Conservation (phyloP, 2,329 filamentous ascomycete genomes). For the Proliferodiscus dingleyae region DNA sequence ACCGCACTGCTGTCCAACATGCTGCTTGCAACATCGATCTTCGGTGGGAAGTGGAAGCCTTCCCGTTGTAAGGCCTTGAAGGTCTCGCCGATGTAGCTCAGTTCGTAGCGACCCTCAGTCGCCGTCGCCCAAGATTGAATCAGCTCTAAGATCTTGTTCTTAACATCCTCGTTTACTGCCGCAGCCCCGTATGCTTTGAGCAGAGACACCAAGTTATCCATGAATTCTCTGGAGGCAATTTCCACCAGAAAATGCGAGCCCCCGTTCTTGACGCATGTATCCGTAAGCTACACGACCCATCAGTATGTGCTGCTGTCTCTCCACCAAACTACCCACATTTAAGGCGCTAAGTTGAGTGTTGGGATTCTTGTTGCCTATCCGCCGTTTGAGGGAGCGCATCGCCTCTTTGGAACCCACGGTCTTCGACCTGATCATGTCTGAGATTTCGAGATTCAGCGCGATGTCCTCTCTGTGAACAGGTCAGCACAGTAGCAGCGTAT, state of each 20-base stretch:
- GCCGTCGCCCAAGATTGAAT: slow-evolving; percentile 92
- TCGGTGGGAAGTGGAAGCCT: slow-evolving; percentile 85
- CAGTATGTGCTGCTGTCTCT: slow-evolving; percentile 26
- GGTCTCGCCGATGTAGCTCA: slow-evolving; percentile 82
- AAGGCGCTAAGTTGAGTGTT: slow-evolving; percentile 95
- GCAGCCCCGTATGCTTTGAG: slow-evolving; percentile 72
- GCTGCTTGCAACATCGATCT: slow-evolving; percentile 80
- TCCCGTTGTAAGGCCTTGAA: slow-evolving; percentile 79
- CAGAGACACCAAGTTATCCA: slow-evolving; percentile 92
- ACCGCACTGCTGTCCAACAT: slow-evolving; percentile 97
- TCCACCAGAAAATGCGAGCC: slow-evolving; percentile 91
- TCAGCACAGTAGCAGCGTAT: slow-evolving; percentile 20
- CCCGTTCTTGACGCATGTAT: slow-evolving; percentile 98
- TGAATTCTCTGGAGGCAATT: slow-evolving; percentile 94
- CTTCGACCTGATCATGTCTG: slow-evolving; percentile 94
- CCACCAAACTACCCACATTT: slow-evolving; percentile 52
- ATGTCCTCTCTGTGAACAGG: slow-evolving; percentile 77
- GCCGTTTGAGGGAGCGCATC: slow-evolving; percentile 90
- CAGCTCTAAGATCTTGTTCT: slow-evolving; percentile 83
- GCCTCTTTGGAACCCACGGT: slow-evolving; percentile 96
- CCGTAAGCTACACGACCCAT: slow-evolving; percentile 64
- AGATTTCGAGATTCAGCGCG: slow-evolving; percentile 94
- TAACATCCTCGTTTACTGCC: slow-evolving; percentile 79
- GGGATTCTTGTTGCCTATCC: slow-evolving; percentile 95
- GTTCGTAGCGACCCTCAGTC: slow-evolving; percentile 75